phyloP scores from a whole-genome alignment of 2,329 filamentous ascomycete species.

The Lachnellula subtilissima region DNA sequence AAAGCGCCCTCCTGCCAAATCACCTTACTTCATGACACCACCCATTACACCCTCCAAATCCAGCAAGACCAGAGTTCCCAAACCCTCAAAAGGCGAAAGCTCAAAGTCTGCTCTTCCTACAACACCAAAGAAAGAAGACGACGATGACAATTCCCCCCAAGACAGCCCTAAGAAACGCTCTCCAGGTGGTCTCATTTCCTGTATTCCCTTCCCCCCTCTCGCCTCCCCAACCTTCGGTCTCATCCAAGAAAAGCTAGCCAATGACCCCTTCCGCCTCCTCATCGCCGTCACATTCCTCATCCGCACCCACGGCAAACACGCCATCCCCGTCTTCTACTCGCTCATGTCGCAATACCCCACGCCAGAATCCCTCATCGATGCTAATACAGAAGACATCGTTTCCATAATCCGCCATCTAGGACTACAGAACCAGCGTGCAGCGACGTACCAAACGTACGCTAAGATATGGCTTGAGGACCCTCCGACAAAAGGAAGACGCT shows the following conservation, averaged over 20 bases:
- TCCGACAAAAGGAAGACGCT: constrained; percentile 54
- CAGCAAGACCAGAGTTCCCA: constrained; percentile 5
- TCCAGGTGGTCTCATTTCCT: constrained; percentile 38
- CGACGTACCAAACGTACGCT: constrained; percentile 65
- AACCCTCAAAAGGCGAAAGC: neutral
- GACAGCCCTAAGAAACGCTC: constrained; percentile 16
- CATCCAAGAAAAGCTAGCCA: constrained; percentile 73
- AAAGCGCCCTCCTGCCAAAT: constrained; percentile 25
- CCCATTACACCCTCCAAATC: constrained; percentile 1
- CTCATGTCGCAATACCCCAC: constrained; percentile 67
- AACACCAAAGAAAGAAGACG: constrained; percentile 3
- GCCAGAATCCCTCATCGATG: constrained; percentile 55
- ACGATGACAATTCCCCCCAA: neutral
- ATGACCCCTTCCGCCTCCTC: constrained; percentile 73
- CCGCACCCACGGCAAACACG: constrained; percentile 67
- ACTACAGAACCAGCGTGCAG: constrained; percentile 62
- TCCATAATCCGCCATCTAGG: constrained; percentile 66
- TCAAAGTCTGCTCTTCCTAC: neutral
- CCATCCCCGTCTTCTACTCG: constrained; percentile 69
- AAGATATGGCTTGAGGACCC: constrained; percentile 60
- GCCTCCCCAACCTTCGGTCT: constrained; percentile 64
- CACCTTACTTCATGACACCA: constrained; percentile 27
- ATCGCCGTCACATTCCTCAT: constrained; percentile 83
- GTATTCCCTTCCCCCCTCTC: constrained; percentile 64
- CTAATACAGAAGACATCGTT: constrained; percentile 51